Base-by-base conservation (phyloP, 139 green algal species). In the Chlamydomonas asymmetrica region DNA sequence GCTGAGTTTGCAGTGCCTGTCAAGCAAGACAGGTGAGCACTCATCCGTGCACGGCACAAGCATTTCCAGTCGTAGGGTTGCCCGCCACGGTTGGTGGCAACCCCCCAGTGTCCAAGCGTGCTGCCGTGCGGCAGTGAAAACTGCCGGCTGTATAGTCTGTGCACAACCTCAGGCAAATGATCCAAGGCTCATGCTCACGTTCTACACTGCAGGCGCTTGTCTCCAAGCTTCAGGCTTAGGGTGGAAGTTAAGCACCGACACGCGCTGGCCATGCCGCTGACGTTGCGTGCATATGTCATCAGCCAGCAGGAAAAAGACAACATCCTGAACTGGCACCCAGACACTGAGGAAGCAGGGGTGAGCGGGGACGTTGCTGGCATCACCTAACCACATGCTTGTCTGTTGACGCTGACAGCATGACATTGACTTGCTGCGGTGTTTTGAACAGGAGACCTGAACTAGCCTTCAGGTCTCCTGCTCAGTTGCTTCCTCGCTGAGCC, bases 1-100 rank as follows among this genome's bases (percentile, higher is more conserved):
- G 82, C 87, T 25, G 87, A 92, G 70, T 92, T 88, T 77, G 80
- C 71, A 3, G 74, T 90, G 41, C 87, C 87, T 2, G 87, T 92
- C 10, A 92, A 92, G 84, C 87, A 92, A 40, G 87, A 91, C 79
- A 85, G 86, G 86, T 88, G 50, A 32, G 27, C 10, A 31, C 10
- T 37, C n/a, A 6, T 3, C 6, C 34, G 4, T 29, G 43, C n/a
- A 63, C 37, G 10, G 6, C 6, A 31, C 10, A 3, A 23, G 5
- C 38, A 9, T 52, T 35, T 49, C 45, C 8, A 62, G n/a, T n/a
- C n/a, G n/a, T n/a, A n/a, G n/a, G n/a, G n/a, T n/a, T n/a, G n/a
- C n/a, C n/a, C n/a, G n/a, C n/a, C n/a, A n/a, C n/a, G n/a, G n/a
- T n/a, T n/a, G n/a, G n/a, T n/a, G n/a, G n/a, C 18, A 52, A 16